These are phyloP conservation scores for Penicillium simplicissimum DNA, from an alignment of 495 filamentous ascomycete species.

Conservation along the genomic window DNA sequence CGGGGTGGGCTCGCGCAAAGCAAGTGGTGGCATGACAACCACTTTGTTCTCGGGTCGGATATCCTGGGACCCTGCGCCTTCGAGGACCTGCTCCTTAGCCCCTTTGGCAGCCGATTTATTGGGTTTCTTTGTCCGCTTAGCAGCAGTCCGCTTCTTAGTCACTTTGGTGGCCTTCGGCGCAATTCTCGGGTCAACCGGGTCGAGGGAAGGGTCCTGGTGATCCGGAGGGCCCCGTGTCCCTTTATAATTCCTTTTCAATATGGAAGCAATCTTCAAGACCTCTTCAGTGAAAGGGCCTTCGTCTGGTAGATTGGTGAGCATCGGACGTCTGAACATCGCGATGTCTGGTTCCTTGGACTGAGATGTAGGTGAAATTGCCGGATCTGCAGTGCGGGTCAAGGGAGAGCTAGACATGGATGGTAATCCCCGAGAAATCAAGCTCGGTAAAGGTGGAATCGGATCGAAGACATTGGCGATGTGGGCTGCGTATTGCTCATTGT, in stretches of 20 bases:
- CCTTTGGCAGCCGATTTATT: neutral
- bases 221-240: conserved; percentile 7
- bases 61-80: neutral
- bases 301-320: neutral
- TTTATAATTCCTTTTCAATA: neutral
- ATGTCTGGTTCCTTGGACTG: neutral
- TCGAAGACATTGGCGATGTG: conserved; percentile 21
- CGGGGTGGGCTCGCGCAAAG: neutral
- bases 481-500: conserved; percentile 5
- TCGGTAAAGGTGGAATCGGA: conserved; percentile 21
- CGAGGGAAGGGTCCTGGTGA: neutral
- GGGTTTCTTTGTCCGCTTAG: neutral
- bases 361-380: no score
- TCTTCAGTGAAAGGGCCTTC: neutral
- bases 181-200: neutral
- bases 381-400: no score
- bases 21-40: neutral
- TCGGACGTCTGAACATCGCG: neutral
- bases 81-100: neutral
- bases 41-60: neutral
- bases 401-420: neutral
- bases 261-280: neutral
- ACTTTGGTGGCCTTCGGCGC: neutral
- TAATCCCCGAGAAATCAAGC: neutral
- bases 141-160: neutral